Base-by-base conservation (phyloP, 2,329 filamentous ascomycete species). In the Nigrospora osmanthi region DNA sequence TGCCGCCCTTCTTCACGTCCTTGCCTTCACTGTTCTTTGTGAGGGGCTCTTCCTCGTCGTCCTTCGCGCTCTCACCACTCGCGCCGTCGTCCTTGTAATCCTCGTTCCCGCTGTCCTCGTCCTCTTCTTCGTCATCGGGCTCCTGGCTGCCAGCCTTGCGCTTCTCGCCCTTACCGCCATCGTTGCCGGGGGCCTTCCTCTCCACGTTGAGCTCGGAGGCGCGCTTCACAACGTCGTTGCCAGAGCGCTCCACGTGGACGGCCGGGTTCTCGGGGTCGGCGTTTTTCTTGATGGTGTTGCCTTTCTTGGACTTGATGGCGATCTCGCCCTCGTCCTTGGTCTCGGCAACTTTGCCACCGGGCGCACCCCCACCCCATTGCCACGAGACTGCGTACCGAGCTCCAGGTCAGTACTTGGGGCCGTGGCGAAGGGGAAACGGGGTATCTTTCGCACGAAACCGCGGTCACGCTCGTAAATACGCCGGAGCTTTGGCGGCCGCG, bases 211-310 rank as follows among this genome's bases (percentile, higher is more conserved):
- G 64, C 62, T 84, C 80, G 37, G 70, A 75, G 12, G 79, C 76
- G 49, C 70, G 71, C 66, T 84, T 83, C 43, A 82, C 78, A 16
- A 83, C 79, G 58, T 84, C 80, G 54, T 83, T 81, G 40, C 80
- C 80, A 13, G 70, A 66, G 38, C 78, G 70, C 53, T 70, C 68
- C 53, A 84, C 63, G 50, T 75, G 73, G 6, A 84, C 75, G 31
- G 80, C 81, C 3, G 79, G 80, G 51, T 84, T 78, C 16, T 71
- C 70, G 28, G 74, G 71, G 23, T 76, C 71, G 42, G 77, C 80
- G 35, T 78, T 80, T 65, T 79, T 81, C 63, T 76, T 79, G 59
- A 84, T 75, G 28, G 73, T 78, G 60, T 84, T 85, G 53, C 80
- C 80, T 42, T 67, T 68, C 56, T 83, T 74, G 37, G 78, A 78